Evolutionary conservation across 1,284 basidiomycete species (phyloP).

Genomic region (Apiotrichum laibachii): DNA sequence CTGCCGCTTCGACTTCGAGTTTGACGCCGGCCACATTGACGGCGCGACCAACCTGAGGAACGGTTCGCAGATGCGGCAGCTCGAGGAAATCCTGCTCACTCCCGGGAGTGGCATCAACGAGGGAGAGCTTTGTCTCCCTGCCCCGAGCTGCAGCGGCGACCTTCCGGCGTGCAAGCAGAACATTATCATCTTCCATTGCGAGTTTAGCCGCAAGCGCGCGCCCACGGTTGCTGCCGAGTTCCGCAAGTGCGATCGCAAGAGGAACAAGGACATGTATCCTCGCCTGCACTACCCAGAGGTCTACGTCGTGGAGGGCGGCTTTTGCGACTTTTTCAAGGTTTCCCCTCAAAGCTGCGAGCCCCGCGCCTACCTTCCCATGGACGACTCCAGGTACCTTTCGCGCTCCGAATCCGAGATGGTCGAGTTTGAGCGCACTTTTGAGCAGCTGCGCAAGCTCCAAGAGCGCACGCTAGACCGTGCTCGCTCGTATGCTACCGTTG

Average conservation of each 20-base stretch:
- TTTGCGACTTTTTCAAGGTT: conserved; percentile 76
- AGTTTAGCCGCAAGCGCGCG: conserved; percentile 92
- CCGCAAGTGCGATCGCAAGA: conserved; percentile 80
- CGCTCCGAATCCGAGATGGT: conserved; percentile 81
- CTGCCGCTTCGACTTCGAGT: conserved; percentile 98
- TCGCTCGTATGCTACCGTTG: not conserved
- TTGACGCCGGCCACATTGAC: conserved; percentile 84
- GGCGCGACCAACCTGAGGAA: conserved; percentile 77
- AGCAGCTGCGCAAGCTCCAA: conserved; percentile 77
- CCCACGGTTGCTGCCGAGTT: conserved; percentile 93
- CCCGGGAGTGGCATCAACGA: conserved; percentile 52
- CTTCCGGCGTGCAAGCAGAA: conserved; percentile 61
- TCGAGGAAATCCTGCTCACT: conserved; percentile 77
- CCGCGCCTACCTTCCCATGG: conserved; percentile 83
- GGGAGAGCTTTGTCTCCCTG: conserved; percentile 58
- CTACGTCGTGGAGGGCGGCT: conserved; percentile 95
- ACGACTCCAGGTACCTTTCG: conserved; percentile 77
- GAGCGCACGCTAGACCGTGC: conserved; percentile 67
- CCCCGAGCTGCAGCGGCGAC: conserved; percentile 77
- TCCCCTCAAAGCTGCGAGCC: conserved; percentile 72
- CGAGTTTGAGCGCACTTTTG: conserved; percentile 81
- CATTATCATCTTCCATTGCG: conserved; percentile 95
- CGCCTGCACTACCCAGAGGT: conserved; percentile 94
- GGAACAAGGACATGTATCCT: conserved; percentile 86
- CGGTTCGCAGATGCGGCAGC: conserved; percentile 67